A percentile compares a stretch with the other conserved stretches of the same genome.
Evolutionary conservation across 306 rosid genomes (phyloP).

Genomic region (Vigna angularis): DNA sequence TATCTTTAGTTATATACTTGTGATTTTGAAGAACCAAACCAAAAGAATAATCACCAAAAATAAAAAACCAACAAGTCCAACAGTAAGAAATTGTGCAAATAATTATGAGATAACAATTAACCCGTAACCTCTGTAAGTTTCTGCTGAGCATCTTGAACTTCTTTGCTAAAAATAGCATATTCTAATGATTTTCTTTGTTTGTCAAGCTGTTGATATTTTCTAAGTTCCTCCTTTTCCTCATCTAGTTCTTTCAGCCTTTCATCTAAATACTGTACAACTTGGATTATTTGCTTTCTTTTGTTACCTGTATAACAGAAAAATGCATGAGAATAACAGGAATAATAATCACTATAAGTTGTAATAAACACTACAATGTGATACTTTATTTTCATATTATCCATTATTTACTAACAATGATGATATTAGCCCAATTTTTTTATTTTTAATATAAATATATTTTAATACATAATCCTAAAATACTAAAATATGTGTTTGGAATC

Average conservation of each 20-base stretch:
- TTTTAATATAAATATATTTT: neutral
- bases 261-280: constrained; percentile 96
- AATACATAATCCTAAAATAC: neutral
- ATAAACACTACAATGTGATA: too few relatives aligned
- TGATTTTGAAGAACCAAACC: constrained; percentile 10
- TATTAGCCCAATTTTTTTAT: neutral
- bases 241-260: constrained; percentile 94
- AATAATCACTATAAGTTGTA: too few relatives aligned
- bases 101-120: constrained; percentile 29
- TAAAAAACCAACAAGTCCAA: neutral
- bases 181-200: constrained; percentile 91
- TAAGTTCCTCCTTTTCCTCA: constrained; percentile 97
- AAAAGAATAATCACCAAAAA: constrained; percentile 26
- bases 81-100: constrained; percentile 5
- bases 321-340: constrained; percentile 18
- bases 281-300: constrained; percentile 92
- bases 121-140: constrained; percentile 77
- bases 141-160: constrained; percentile 92
- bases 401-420: neutral
- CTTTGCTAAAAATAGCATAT: constrained; percentile 87
- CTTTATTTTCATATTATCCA: neutral
- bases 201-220: constrained; percentile 93
- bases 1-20: neutral
- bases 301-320: constrained; percentile 67
- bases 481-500: neutral